Conservation (phyloP, 352 stramenopile species). For the Phytophthora cactorum region DNA sequence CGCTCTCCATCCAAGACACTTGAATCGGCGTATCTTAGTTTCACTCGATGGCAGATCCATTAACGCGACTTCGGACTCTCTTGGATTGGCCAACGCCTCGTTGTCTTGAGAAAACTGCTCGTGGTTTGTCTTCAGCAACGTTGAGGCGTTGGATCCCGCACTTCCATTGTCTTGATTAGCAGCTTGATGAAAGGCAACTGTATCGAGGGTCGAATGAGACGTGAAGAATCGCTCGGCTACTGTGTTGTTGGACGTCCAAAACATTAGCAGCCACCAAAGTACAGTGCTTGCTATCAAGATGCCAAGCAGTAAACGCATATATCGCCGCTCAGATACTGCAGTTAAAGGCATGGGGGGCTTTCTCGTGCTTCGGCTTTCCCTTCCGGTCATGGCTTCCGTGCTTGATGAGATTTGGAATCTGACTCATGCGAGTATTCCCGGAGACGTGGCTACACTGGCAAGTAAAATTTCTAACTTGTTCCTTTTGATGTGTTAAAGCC, state of each 20-base stretch:
- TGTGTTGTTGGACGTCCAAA: neutral
- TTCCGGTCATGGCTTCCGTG: neutral
- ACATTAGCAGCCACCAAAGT: slow-evolving; percentile 8
- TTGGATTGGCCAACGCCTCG: neutral
- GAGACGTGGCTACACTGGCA: no score
- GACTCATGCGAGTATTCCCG: neutral
- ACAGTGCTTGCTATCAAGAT: slow-evolving; percentile 1
- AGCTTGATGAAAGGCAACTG: neutral
- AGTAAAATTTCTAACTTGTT: no score
- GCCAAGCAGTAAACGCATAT: slow-evolving; percentile 1
- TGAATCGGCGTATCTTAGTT: slow-evolving; percentile 17
- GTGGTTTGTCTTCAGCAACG: neutral
- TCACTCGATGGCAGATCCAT: slow-evolving; percentile 4
- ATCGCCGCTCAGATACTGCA: slow-evolving; percentile 11
- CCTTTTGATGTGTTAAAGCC: no score
- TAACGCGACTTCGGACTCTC: neutral
- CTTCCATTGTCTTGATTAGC: neutral
- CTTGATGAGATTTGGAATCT: neutral
- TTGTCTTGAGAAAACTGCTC: neutral
- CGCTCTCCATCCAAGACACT: slow-evolving; percentile 66
- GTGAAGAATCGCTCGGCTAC: neutral
- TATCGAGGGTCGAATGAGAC: neutral
- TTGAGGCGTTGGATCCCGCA: neutral
- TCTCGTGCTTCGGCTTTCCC: neutral
- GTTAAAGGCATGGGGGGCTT: neutral